phyloP scores from a whole-genome alignment of 169 alveolate genomes.

The Eimeria tenella region DNA sequence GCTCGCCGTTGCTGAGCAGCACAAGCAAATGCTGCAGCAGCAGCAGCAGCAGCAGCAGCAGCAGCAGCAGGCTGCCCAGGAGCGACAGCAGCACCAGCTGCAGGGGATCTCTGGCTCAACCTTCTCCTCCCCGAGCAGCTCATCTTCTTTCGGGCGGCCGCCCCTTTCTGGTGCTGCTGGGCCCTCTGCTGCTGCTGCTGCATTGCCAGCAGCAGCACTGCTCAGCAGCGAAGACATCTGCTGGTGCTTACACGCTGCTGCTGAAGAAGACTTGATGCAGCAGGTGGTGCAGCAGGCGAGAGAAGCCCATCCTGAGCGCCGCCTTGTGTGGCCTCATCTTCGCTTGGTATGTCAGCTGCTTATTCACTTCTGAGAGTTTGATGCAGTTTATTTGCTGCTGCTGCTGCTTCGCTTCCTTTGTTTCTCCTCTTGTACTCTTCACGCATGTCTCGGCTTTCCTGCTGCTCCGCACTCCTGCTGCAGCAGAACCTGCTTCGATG shows the following conservation, averaged over 20 bases:
- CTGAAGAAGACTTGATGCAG: constrained; percentile 51
- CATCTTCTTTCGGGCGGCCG: neutral
- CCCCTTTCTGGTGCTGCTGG: neutral
- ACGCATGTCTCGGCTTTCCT: neutral
- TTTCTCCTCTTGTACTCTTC: neutral
- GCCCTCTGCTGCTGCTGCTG: constrained; percentile 24
- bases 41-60: constrained; percentile 43
- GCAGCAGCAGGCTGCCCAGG: neutral
- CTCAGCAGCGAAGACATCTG: constrained; percentile 66
- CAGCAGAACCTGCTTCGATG: neutral
- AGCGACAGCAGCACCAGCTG: neutral
- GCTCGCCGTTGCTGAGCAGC: constrained; percentile 22
- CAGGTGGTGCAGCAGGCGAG: constrained; percentile 42
- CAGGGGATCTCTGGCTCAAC: neutral
- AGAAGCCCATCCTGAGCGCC: constrained; percentile 3
- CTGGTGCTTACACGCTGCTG: constrained; percentile 58
- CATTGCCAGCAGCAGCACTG: constrained; percentile 24
- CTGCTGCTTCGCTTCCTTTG: neutral
- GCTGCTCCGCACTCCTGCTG: constrained; percentile 6
- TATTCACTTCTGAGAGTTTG: neutral
- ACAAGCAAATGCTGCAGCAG: neutral
- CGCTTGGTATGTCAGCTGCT: neutral
- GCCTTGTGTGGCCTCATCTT: constrained; percentile 31
- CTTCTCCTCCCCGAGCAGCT: neutral
- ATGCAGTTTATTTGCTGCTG: constrained; percentile 14